Percentiles rank a stretch among this genome's conserved stretches.
Conservation (phyloP, 257 asterid genomes). For the Cinchona pubescens region DNA sequence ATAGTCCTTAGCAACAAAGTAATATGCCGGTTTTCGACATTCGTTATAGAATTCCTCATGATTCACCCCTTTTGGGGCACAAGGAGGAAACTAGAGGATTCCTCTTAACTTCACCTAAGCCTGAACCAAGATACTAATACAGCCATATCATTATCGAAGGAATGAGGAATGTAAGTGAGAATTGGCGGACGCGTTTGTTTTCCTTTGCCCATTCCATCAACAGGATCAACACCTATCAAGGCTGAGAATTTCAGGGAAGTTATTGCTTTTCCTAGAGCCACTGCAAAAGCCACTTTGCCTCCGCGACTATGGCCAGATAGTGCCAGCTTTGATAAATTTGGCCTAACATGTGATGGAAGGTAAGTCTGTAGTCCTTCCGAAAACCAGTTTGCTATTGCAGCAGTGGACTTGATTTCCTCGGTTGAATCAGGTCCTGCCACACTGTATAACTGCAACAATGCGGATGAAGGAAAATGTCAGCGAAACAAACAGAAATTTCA, state of each 20-base stretch:
- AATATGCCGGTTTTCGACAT: constrained; percentile 50
- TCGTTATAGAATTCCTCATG: constrained; percentile 72
- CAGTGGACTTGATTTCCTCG: constrained; percentile 54
- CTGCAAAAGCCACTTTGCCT: constrained; percentile 75
- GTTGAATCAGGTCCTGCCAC: constrained; percentile 68
- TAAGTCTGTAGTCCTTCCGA: constrained; percentile 38
- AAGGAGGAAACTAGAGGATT: constrained; percentile 72
- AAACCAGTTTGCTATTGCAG: constrained; percentile 64
- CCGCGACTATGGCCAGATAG: constrained; percentile 90
- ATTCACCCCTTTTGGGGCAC: constrained; percentile 88
- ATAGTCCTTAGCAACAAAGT: constrained; percentile 72
- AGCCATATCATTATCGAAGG: constrained; percentile 50
- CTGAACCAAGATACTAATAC: constrained; percentile 76
- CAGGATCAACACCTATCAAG: constrained; percentile 81
- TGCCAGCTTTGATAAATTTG: constrained; percentile 50
- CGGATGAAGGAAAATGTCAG: not conserved
- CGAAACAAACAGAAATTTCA: not conserved
- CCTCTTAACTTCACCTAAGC: constrained; percentile 59
- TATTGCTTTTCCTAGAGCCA: constrained; percentile 37
- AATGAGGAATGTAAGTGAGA: constrained; percentile 59
- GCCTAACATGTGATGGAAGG: constrained; percentile 62
- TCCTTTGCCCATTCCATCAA: constrained; percentile 67
- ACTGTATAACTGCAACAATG: constrained; percentile 48
- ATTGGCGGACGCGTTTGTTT: constrained; percentile 76
- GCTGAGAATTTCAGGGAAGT: constrained; percentile 54